Percentiles rank a stretch among this genome's conserved stretches.
phyloP scores from a whole-genome alignment of 2,329 filamentous ascomycete genomes.

The Claviceps sp. region DNA sequence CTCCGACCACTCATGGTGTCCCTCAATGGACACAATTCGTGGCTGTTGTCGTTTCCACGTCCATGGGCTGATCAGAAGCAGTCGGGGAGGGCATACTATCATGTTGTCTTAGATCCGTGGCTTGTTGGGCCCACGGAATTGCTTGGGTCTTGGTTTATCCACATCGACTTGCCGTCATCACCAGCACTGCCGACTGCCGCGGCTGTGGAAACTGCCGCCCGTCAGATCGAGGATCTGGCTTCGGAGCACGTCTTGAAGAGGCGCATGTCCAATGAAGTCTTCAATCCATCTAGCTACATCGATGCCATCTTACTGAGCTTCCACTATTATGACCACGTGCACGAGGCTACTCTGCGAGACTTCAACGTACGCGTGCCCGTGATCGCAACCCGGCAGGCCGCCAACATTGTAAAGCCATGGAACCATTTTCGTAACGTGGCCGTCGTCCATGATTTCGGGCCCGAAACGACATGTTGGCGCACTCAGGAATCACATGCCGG shows the following conservation, averaged over 20 bases:
- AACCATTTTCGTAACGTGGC: conserved; percentile 6
- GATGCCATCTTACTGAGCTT: conserved; percentile 6
- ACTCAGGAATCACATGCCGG: conserved; percentile 2
- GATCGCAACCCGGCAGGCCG: conserved; percentile 6
- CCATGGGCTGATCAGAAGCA: conserved; percentile 11
- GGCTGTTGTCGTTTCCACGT: conserved; percentile 21
- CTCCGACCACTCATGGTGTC: conserved; percentile 17
- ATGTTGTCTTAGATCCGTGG: conserved; percentile 22
- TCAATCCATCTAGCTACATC: conserved; percentile 7
- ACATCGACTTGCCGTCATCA: conserved; percentile 8
- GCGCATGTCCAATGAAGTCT: conserved; percentile 7
- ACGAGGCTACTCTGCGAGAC: conserved; percentile 6
- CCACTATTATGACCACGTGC: conserved; percentile 6
- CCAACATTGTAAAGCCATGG: conserved; percentile 7
- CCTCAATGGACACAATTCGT: conserved; percentile 22
- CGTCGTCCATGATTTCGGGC: conserved; percentile 2
- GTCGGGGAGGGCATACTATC: conserved; percentile 15
- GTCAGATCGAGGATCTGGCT: conserved; percentile 6
- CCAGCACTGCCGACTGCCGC: conserved; percentile 6
- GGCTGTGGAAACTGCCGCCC: conserved; percentile 5
- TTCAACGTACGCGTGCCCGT: conserved; percentile 5
- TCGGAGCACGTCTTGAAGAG: conserved; percentile 5
- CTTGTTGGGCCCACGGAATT: conserved; percentile 14
- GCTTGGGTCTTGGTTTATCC: conserved; percentile 11
- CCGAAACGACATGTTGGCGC: conserved; percentile 3